These are phyloP conservation scores for Cladosporium sp. DNA, from an alignment of 2,329 filamentous ascomycete genomes.

Conservation along the genomic window DNA sequence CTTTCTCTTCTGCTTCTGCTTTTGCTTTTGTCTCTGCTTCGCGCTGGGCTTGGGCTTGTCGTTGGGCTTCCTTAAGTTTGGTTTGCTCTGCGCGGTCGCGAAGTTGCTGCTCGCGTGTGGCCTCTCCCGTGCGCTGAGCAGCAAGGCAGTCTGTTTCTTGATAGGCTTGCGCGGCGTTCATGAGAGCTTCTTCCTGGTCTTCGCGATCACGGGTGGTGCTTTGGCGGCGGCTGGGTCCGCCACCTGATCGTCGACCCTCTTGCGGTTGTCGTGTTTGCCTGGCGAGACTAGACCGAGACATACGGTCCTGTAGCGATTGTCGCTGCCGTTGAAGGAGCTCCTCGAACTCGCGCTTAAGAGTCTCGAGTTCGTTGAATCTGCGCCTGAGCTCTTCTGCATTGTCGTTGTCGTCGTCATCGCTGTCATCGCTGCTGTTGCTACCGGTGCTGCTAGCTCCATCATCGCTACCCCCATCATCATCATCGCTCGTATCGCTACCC, in stretches of 20 bases:
- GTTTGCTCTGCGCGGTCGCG: background rate
- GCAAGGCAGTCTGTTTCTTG: background rate
- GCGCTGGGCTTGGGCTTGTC: background rate
- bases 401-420: background rate
- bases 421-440: background rate
- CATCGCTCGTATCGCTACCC: slow-evolving; percentile 1
- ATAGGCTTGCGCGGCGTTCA: background rate
- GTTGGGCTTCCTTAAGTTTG: background rate
- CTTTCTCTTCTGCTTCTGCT: slow-evolving; percentile 1
- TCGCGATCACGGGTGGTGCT: background rate
- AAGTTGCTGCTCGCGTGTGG: background rate
- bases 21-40: background rate
- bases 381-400: background rate
- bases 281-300: background rate
- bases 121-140: background rate
- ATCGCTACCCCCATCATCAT: background rate
- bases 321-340: background rate
- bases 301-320: background rate
- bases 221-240: background rate
- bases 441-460: background rate
- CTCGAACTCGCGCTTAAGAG: background rate
- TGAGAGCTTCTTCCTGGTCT: background rate
- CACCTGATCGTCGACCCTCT: background rate
- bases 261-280: background rate
- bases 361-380: background rate